phyloP scores from a whole-genome alignment of 768 basidiomycete genomes.

The Porpolomopsis calyptriformis region DNA sequence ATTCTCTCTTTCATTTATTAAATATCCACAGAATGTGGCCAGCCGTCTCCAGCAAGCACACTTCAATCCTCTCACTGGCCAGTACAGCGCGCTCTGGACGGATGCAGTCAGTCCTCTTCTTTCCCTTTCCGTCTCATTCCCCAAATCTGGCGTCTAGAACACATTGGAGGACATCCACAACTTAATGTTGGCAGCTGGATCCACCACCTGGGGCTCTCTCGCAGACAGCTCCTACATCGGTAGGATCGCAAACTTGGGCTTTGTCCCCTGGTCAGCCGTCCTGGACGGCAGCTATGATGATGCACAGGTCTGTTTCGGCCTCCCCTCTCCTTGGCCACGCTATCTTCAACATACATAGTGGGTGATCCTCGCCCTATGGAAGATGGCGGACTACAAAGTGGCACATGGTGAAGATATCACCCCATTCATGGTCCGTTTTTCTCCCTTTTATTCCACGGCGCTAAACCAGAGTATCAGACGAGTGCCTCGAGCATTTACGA shows the following conservation, averaged over 20 bases:
- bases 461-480: conserved; percentile 21
- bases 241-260: conserved; percentile 33
- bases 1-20: too few relatives aligned
- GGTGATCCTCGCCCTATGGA: conserved; percentile 48
- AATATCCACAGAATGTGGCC: background rate
- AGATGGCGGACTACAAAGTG: conserved; percentile 43
- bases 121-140: background rate
- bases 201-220: conserved; percentile 29
- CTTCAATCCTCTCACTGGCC: background rate
- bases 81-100: background rate
- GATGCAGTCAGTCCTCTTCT: background rate
- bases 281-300: background rate
- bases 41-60: background rate
- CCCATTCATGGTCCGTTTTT: conserved; percentile 20
- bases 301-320: background rate
- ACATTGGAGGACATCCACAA: conserved; percentile 48
- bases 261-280: conserved; percentile 11
- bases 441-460: background rate
- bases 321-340: conserved; percentile 28
- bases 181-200: conserved; percentile 42
- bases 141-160: conserved; percentile 26
- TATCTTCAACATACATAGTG: conserved; percentile 48
- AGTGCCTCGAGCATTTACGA: conserved; percentile 39
- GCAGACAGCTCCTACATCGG: conserved; percentile 39
- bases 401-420: conserved; percentile 25